Evolutionary conservation across 805 yeast genomes (phyloP).

Genomic region (Ogataea angusta): DNA sequence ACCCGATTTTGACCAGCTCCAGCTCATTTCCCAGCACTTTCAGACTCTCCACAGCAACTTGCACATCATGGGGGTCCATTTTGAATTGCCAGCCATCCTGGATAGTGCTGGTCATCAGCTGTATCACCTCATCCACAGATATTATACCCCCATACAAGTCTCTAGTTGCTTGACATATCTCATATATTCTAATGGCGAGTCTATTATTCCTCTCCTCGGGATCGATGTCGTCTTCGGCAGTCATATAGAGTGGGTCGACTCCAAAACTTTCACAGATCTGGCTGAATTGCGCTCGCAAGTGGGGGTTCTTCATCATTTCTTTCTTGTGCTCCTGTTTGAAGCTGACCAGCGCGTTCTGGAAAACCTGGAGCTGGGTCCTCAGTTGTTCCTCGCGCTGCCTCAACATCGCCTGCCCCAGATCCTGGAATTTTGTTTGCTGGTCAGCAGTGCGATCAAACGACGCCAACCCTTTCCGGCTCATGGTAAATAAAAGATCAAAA

Average conservation of each 20-base stretch:
- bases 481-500: conserved; percentile 1
- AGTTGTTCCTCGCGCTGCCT: conserved; percentile 59
- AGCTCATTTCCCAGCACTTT: conserved; percentile 67
- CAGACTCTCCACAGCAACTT: conserved; percentile 51
- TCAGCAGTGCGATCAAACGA: conserved; percentile 25
- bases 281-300: conserved; percentile 68
- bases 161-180: conserved; percentile 66
- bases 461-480: conserved; percentile 29
- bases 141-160: conserved; percentile 82
- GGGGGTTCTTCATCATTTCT: conserved; percentile 61
- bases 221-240: conserved; percentile 28
- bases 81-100: conserved; percentile 29
- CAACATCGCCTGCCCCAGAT: conserved; percentile 48
- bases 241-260: conserved; percentile 68
- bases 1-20: conserved; percentile 56
- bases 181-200: conserved; percentile 70
- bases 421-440: conserved; percentile 39
- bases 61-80: conserved; percentile 49
- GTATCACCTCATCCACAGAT: conserved; percentile 51
- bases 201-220: conserved; percentile 60
- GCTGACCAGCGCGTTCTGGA: conserved; percentile 71
- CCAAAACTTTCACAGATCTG: conserved; percentile 78
- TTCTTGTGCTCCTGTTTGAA: conserved; percentile 71
- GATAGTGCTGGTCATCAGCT: conserved; percentile 26
- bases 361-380: conserved; percentile 67